Conservation (phyloP, 2,329 filamentous ascomycete genomes). For the Fusarium sp. region DNA sequence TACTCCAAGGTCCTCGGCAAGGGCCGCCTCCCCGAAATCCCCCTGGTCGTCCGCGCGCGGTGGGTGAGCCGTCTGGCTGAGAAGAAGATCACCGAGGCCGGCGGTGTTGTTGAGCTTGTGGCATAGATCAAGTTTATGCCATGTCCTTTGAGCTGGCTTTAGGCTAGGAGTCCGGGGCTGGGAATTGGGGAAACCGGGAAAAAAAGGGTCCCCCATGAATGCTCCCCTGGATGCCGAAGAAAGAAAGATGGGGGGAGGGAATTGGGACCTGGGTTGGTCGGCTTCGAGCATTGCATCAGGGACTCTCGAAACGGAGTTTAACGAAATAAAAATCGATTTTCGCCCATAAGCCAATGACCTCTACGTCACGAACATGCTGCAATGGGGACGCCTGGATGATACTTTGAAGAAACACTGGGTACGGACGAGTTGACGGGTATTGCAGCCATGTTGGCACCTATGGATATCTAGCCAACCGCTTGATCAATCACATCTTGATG, state of each 20-base stretch:
- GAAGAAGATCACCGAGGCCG: conserved; percentile 98
- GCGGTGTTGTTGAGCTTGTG: conserved; percentile 95
- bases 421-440: conserved; percentile 24
- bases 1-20: conserved; percentile 99
- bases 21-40: conserved; percentile 93
- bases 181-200: conserved; percentile 47
- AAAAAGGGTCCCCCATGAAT: conserved; percentile 31
- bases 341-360: conserved; percentile 45
- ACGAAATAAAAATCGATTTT: conserved; percentile 56
- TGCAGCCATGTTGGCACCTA: conserved; percentile 27
- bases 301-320: conserved; percentile 55
- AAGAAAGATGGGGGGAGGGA: conserved; percentile 24
- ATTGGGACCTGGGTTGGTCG: conserved; percentile 50
- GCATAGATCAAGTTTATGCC: conserved; percentile 66
- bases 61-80: conserved; percentile 97
- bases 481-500: conserved; percentile 26
- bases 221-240: conserved; percentile 34
- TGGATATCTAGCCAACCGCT: conserved; percentile 30
- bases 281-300: conserved; percentile 58
- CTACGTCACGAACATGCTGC: conserved; percentile 6
- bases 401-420: not conserved
- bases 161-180: conserved; percentile 48
- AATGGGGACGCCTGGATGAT: not conserved
- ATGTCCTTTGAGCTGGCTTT: conserved; percentile 28
- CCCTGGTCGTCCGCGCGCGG: conserved; percentile 92